Base-by-base conservation (phyloP, 2,329 filamentous ascomycete genomes). In the Colletotrichum melonis region DNA sequence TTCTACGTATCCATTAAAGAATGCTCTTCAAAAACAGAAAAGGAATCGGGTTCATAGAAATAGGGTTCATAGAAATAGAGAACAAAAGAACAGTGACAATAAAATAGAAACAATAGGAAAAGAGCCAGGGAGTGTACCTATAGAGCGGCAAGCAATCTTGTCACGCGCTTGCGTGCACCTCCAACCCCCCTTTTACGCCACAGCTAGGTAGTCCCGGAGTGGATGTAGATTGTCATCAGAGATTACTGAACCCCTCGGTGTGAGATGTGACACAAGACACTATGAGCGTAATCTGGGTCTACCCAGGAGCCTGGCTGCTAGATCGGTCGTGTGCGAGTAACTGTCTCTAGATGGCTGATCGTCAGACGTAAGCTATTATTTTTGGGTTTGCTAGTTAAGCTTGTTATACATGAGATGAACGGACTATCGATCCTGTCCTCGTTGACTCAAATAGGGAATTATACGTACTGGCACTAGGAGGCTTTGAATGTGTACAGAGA, bases 231-330 rank as follows among this genome's bases (percentile, higher is more conserved):
- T 28, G n/a, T 35, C 28, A 14, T 11, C 28, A 4, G 30, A 26
- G 57, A 63, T 63, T 63, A 54, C 38, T 69, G 52, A 54, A 63
- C 9, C 26, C 4, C 5, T 35, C 22, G n/a, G 16, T n/a, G 35
- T 4, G 28, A 9, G n/a, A 26, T 49, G 58, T 63, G 26, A 26
- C 19, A 69, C 69, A 24, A 58, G 24, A 63, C 64, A 72, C 26
- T 30, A 14, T 30, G 32, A 26, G 28, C 69, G 46, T 57, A 58
- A 72, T 72, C 65, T 22, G 14, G 49, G n/a, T 28, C 28, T n/a
- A 16, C 42, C 58, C 65, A 57, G 30, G 52, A 57, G 59, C 57
- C 58, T 38, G 58, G 58, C 56, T 68, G n/a, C 46, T 7, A 54
- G 28, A 54, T 63, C 46, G 42, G 19, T 54, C 60, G 42, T 54